These are phyloP conservation scores for Fusarium luffae DNA, from an alignment of 2,329 filamentous ascomycete species.

Conservation along the genomic window DNA sequence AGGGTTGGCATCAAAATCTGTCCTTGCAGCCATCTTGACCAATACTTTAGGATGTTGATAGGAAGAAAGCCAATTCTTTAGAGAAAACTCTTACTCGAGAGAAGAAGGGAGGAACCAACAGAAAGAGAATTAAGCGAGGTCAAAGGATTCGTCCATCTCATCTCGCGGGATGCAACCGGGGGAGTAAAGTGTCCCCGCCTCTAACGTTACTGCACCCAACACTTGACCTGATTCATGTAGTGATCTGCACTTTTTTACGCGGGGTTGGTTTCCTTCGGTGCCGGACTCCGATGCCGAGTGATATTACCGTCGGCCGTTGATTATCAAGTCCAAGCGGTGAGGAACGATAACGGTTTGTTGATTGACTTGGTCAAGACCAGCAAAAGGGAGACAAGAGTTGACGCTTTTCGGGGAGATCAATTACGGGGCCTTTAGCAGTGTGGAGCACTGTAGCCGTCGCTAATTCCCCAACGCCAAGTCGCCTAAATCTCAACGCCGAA, in stretches of 20 bases:
- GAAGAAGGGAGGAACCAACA: conserved; percentile 1
- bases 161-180: conserved; percentile 4
- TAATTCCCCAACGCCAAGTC: conserved; percentile 8
- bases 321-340: neutral
- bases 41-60: neutral
- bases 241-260: conserved; percentile 19
- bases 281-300: conserved; percentile 16
- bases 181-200: conserved; percentile 26
- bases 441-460: neutral
- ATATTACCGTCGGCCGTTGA: neutral
- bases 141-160: conserved; percentile 16
- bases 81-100: neutral
- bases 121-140: conserved; percentile 12
- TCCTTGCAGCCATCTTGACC: conserved; percentile 4
- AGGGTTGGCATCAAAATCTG: conserved; percentile 10
- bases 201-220: neutral
- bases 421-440: neutral
- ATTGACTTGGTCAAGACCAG: neutral
- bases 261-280: conserved; percentile 8
- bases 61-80: too few relatives aligned
- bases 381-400: neutral
- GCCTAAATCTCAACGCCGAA: neutral
- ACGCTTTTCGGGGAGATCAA: neutral
- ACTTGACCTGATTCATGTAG: neutral
- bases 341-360: neutral